These are phyloP conservation scores for Ampelocalamus luodianensis DNA, from an alignment of 176 grass and related monocot species.

Conservation along the genomic window DNA sequence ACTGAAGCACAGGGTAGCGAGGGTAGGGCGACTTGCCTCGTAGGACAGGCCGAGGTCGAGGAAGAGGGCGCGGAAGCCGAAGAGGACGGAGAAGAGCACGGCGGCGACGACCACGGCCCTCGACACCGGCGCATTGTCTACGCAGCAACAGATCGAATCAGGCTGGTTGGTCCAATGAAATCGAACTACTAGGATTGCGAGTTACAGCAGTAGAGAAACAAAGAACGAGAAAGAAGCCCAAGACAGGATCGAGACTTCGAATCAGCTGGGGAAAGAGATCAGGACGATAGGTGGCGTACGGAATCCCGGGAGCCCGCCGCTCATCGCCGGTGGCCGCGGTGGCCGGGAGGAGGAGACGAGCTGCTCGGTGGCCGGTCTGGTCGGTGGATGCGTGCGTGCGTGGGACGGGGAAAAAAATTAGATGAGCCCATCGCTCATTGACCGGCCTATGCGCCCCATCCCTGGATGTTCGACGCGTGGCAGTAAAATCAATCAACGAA, in stretches of 20 bases:
- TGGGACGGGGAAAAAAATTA: too few relatives aligned
- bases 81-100: slow-evolving; percentile 69
- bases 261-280: not conserved
- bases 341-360: not conserved
- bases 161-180: not conserved
- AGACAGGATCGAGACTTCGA: not conserved
- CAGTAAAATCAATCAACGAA: too few relatives aligned
- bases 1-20: not conserved
- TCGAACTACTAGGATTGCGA: not conserved
- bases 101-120: slow-evolving; percentile 69
- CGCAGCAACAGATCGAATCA: slow-evolving; percentile 19
- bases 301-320: slow-evolving; percentile 83
- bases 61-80: slow-evolving; percentile 66
- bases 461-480: too few relatives aligned
- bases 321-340: slow-evolving; percentile 62
- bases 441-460: too few relatives aligned
- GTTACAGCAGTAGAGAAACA: not conserved
- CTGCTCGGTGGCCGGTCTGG: not conserved
- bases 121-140: slow-evolving; percentile 92
- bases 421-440: too few relatives aligned
- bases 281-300: slow-evolving; percentile 43
- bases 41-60: slow-evolving; percentile 77
- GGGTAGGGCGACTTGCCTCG: slow-evolving; percentile 54
- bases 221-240: not conserved
- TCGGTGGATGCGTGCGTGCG: slow-evolving; percentile 30